Evolutionary conservation across 2,329 filamentous ascomycete genomes (phyloP).

Genomic region (Sclerotinia glacialis): DNA sequence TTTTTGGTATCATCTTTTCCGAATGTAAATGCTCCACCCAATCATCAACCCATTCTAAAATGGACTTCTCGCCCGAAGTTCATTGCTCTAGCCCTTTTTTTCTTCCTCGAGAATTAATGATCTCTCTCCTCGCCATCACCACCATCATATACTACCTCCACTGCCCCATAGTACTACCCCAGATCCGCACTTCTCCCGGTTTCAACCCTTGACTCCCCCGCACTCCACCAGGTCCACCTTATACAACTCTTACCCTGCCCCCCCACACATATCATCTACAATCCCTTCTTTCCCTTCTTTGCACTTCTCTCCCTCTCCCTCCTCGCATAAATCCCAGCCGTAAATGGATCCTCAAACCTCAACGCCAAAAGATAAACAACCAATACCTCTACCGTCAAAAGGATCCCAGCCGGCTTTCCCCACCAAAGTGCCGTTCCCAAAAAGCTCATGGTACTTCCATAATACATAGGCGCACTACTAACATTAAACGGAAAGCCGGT

Average conservation of each 20-base stretch:
- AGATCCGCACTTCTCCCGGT: conserved; percentile 9
- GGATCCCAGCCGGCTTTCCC: conserved; percentile 80
- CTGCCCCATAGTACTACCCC: conserved; percentile 4
- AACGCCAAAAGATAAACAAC: conserved; percentile 78
- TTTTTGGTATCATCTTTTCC: conserved; percentile 24
- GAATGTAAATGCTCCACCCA: conserved; percentile 13
- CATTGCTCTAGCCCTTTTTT: neutral
- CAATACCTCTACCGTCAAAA: conserved; percentile 73
- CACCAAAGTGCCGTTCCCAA: conserved; percentile 80
- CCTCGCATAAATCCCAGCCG: conserved; percentile 87
- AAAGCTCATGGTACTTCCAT: conserved; percentile 90
- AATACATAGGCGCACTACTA: conserved; percentile 91
- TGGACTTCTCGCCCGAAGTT: neutral
- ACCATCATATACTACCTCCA: neutral
- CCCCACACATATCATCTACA: conserved; percentile 24
- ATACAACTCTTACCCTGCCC: neutral
- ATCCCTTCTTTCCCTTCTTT: conserved; percentile 36
- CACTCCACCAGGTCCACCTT: neutral
- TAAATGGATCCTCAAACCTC: conserved; percentile 91
- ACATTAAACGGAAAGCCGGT: conserved; percentile 96
- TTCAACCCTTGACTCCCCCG: neutral
- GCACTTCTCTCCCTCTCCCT: conserved; percentile 56
- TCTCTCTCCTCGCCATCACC: neutral
- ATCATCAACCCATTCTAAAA: conserved; percentile 5
- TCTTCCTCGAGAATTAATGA: neutral